A percentile compares a stretch with the other conserved stretches of the same genome.
phyloP scores from a whole-genome alignment of 768 basidiomycete species.

The Ramaria rubella region DNA sequence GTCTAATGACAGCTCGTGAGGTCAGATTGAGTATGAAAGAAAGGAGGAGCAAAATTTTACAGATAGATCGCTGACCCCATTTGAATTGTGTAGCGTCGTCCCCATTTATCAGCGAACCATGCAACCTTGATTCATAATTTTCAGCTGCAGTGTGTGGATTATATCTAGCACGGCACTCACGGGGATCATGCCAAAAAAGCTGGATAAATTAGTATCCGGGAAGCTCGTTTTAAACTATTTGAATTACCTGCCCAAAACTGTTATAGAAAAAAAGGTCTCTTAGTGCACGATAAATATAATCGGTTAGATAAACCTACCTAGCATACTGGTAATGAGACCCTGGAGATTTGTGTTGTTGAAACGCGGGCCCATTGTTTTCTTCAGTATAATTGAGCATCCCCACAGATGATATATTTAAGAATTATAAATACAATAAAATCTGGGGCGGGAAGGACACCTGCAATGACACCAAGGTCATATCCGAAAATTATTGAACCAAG shows the following conservation, averaged over 20 bases:
- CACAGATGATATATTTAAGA: too few relatives aligned
- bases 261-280: background rate
- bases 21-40: too few relatives aligned
- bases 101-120: slow-evolving; percentile 32
- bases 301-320: slow-evolving; percentile 25
- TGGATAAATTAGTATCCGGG: slow-evolving; percentile 12
- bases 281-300: background rate
- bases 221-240: background rate
- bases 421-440: background rate
- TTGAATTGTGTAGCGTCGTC: slow-evolving; percentile 35
- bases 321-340: slow-evolving; percentile 38
- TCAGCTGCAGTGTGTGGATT: too few relatives aligned
- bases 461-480: slow-evolving; percentile 47
- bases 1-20: slow-evolving; percentile 10
- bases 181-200: slow-evolving; percentile 40
- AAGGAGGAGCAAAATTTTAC: slow-evolving; percentile 20
- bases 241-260: background rate
- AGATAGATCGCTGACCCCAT: slow-evolving; percentile 35
- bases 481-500: slow-evolving; percentile 42
- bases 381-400: background rate
- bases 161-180: too few relatives aligned
- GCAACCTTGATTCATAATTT: too few relatives aligned
- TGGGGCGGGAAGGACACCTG: slow-evolving; percentile 29
- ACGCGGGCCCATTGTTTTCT: slow-evolving; percentile 33
- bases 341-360: slow-evolving; percentile 31